phyloP scores from a whole-genome alignment of 139 green algal genomes.

The Tetradesmus lagerheimii region DNA sequence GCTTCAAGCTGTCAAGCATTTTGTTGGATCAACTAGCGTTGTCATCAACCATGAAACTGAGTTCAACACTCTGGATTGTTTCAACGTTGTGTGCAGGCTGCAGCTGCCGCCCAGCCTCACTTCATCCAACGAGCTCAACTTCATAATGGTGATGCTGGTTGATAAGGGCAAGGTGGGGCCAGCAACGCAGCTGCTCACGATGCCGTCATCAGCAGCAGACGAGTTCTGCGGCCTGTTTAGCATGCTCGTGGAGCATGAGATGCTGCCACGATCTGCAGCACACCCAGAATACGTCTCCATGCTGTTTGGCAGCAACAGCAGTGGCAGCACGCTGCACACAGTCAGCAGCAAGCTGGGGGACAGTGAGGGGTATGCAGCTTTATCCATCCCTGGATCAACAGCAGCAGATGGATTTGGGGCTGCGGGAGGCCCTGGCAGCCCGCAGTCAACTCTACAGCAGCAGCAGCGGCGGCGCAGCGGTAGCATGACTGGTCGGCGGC shows the following conservation, averaged over 20 bases:
- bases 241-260: not conserved
- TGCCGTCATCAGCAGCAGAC: not conserved
- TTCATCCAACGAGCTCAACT: not conserved
- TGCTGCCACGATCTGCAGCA: not conserved
- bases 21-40: no score
- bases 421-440: not conserved
- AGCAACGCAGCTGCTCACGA: slow-evolving; percentile 13
- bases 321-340: not conserved
- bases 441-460: not conserved
- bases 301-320: slow-evolving; percentile 22
- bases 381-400: not conserved
- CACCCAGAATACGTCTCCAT: not conserved
- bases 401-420: not conserved
- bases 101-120: not conserved
- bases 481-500: no score
- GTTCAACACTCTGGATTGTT: no score
- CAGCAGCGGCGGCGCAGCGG: no score
- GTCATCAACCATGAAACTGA: no score
- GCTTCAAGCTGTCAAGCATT: no score
- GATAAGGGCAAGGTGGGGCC: not conserved
- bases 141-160: not conserved
- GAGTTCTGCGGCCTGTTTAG: slow-evolving; percentile 3
- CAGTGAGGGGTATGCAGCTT: not conserved
- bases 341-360: not conserved
- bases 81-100: no score